phyloP scores from a whole-genome alignment of 371 early-diverging fungal species.

The Vairimorpha necatrix region DNA sequence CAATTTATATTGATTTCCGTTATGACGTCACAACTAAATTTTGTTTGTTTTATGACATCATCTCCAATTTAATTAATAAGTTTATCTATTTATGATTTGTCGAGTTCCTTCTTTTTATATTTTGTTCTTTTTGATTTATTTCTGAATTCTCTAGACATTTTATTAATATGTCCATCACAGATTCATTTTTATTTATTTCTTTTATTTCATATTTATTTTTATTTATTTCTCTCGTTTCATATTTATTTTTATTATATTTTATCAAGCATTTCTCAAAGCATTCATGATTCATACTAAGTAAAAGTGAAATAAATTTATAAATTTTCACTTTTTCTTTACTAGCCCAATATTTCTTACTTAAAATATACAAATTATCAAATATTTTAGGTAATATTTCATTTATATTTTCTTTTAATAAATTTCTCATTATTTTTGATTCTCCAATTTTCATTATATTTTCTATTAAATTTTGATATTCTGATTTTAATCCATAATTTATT shows the following conservation, averaged over 20 bases:
- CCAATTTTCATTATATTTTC: constrained; percentile 3
- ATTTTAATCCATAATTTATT: constrained; percentile 4
- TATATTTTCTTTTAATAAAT: neutral
- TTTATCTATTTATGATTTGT: too few relatives aligned
- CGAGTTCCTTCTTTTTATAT: neutral
- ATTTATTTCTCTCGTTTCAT: neutral
- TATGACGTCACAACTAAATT: too few relatives aligned
- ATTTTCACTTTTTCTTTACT: neutral
- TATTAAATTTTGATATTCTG: constrained; percentile 16
- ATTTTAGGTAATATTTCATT: constrained; percentile 22
- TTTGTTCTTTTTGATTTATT: neutral
- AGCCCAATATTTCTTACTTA: constrained; percentile 32
- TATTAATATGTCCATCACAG: neutral
- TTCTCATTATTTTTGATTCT: neutral
- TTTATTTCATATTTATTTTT: too few relatives aligned
- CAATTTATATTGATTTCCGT: too few relatives aligned
- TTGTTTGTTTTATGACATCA: too few relatives aligned
- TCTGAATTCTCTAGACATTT: neutral
- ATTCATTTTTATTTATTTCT: neutral
- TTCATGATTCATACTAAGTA: constrained; percentile 16
- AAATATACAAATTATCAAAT: constrained; percentile 21
- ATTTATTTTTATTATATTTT: constrained; percentile 11
- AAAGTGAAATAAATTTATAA: constrained; percentile 8
- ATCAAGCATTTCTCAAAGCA: constrained; percentile 37
- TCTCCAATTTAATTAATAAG: too few relatives aligned